Base-by-base conservation (phyloP, 441 rosid species). In the Arabidopsis lyrata region DNA sequence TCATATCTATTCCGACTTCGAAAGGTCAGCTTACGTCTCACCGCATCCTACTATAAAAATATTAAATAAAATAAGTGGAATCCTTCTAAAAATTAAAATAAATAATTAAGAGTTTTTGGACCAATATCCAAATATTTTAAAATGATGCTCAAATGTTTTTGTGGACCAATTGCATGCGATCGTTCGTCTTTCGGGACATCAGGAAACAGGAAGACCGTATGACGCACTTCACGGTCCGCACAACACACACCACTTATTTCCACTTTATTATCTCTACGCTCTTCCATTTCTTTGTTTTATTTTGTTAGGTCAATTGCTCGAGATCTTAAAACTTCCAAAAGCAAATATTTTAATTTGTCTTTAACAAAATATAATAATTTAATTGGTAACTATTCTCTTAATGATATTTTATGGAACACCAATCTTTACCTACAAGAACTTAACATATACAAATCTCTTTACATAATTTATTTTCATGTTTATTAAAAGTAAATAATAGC, bases 1-100 rank as follows among this genome's bases (percentile, higher is more conserved):
- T 72, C 44, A 32, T 59, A 74, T 81, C 90, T 65, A 54, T 82
- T 82, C 72, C 72, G 73, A 29, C 63, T 74, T 60, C 70, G 68
- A 86, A 83, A 68, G 87, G 91, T 59, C 90, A 78, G 57, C 54
- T 35, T 14, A 65, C 80, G 73, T 76, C 39, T 69, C 76, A 70
- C 76, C 76, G 56, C 76, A 42, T 57, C 48, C 32, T 38, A 27
- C 27, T 39, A 16, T 16, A 62, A 31, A 20, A 53, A 56, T 29
- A 63, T 36, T 29, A 22, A 29, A 57, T 27, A 0, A 58, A 56
- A 56, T 10, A 50, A 70, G 76, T 70, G 76, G 72, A 35, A 41
- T 58, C 49, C 32, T 29, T 29, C 6, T 29, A 29, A 29, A 29
- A 29, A 27, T 27, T 27, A 27, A 2, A 27, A 27, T 0, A 27